A percentile compares a stretch with the other conserved stretches of the same genome.
Conservation (phyloP, 331 rosid species). For the Cucumis variabilis region DNA sequence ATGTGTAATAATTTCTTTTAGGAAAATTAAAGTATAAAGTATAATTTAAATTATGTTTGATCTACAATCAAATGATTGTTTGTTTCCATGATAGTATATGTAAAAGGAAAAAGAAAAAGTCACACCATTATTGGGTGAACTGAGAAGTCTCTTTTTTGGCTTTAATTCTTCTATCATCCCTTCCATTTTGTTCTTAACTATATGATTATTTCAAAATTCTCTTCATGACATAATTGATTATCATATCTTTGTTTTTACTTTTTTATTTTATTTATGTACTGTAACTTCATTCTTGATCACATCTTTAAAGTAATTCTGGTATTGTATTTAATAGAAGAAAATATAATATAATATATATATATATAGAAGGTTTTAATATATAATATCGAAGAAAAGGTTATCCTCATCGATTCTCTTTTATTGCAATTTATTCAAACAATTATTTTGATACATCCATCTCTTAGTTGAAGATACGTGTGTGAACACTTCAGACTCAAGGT, state of each 20-base stretch:
- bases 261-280: not conserved
- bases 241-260: conserved; percentile 9
- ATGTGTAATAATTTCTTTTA: too few species aligned
- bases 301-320: not conserved
- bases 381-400: too few species aligned
- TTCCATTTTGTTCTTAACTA: not conserved
- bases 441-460: too few species aligned
- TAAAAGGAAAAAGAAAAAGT: not conserved
- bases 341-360: too few species aligned
- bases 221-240: not conserved
- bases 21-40: not conserved
- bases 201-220: not conserved
- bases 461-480: too few species aligned
- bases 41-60: not conserved
- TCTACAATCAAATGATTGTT: not conserved
- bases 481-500: too few species aligned
- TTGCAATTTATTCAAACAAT: too few species aligned
- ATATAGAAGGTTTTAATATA: too few species aligned
- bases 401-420: too few species aligned
- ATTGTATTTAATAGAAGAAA: too few species aligned
- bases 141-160: not conserved
- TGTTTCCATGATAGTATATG: not conserved
- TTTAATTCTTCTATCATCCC: not conserved
- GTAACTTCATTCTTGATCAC: not conserved
- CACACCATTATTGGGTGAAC: not conserved